Base-by-base conservation (phyloP, 2,329 filamentous ascomycete genomes). In the Aureobasidium sp. region DNA sequence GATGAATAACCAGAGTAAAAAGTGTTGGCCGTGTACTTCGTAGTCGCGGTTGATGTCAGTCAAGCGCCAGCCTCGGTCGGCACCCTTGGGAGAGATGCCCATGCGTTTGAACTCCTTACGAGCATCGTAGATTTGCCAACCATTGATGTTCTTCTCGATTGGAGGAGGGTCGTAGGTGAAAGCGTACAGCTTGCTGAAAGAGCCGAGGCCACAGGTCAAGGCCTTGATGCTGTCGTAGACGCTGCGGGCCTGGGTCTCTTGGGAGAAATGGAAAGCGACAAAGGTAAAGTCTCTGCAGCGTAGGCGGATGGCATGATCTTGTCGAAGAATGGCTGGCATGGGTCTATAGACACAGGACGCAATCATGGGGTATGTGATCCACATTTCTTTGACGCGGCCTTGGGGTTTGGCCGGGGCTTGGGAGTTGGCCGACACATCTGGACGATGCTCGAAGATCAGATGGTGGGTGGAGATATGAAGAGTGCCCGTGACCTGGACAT, bases 301-400 rank as follows among this genome's bases (percentile, higher is more conserved):
- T 65, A 99, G 79, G 58, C 93, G 88, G 71, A 99, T 91, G 3
- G 90, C 89, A 6, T 92, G 91, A 36, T 86, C 83, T 64, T 91
- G 83, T 56, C 85, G 83, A 63, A 88, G 88, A 14, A 81, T 79
- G 7, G 84, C 81, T 20, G 89, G 87, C 51, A 87, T 86, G 31
- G 91, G 88, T 64, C 90, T 85, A 67, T 93, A 85, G 27, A 83
- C 85, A 76, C 92, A 96, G 70, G 87, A 84, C 44, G 84, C 84
- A 70, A 99, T 90, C 76, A 97, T 92, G 27, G 93, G 92, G 75
- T 92, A 99, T 17, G 94, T 92, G 61, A 97, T 90, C 90, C 93
- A 99, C 71, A 89, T 84, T 75, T 96, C 90, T 72, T 86, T 82
- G 25, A 82, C 78, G 66, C 78, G 79, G 14, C 70, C 70, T 62